Evolutionary conservation across 176 grass and related monocot genomes (phyloP), one percentile per base, ranked within the genome.

Genomic region (Eleusine coracana): DNA sequence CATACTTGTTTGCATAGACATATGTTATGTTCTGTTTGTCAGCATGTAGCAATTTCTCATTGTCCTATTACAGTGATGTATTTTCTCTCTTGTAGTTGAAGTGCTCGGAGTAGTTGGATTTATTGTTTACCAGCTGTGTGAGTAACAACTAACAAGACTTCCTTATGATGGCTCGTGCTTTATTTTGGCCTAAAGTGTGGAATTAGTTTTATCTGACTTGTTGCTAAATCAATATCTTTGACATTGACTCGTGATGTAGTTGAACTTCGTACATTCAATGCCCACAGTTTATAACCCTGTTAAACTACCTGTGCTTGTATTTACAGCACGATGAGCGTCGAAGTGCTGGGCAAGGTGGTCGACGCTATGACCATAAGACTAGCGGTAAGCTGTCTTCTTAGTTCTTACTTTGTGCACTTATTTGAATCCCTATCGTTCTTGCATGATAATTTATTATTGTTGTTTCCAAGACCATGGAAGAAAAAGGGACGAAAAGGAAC

Each of bases 261-360:
- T 37, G 81, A 75, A 85, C 80, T 93, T 65, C 56, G 50, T 85
- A 45, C 71, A 80, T 82, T 84, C 86, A 85, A 93, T 98, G 80
- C 18, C 59, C 66, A 65, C 87, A 87, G 75, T 96, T 87, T 95
- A 77, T 95, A 93, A 98, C 87, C 82, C 80, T 82, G 46, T 90
- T 93, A 88, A 90, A 82, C 92, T 94, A 88, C 92, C 76, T 91
- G 83, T 96, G 81, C 80, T 92, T 95, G 71, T 92, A 91, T 91
- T 80, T 92, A 89, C 96, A 99, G 96, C 89, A 96, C 17, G 71
- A 87, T 96, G 96, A 90, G 52, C 91, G 85, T 77, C 70, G 83
- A 70, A 87, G 80, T 87, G 84, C 75, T 92, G 86, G 78, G 82
- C 89, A 92, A 87, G 93, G 82, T 93, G 89, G 91, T 85, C 91